Conservation (phyloP, 495 filamentous ascomycete genomes). For the Aspergillus homomorphus region DNA sequence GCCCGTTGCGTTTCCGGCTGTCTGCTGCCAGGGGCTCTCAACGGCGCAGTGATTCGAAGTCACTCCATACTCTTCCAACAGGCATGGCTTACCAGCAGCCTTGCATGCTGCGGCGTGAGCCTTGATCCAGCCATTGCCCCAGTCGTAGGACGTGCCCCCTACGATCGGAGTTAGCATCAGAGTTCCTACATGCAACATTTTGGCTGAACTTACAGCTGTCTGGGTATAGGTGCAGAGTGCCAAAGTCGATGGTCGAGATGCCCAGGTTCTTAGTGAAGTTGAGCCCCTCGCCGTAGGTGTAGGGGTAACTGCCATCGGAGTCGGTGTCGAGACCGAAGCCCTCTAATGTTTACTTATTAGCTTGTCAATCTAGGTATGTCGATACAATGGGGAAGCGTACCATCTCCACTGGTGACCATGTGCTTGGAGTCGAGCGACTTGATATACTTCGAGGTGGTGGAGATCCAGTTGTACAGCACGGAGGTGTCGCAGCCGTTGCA, state of each 20-base stretch:
- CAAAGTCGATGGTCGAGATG: constrained; percentile 61
- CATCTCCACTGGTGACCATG: constrained; percentile 65
- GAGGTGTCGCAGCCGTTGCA: constrained; percentile 59
- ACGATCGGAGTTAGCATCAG: constrained; percentile 7
- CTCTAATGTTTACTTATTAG: constrained; percentile 15
- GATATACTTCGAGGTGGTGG: constrained; percentile 59
- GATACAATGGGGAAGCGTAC: constrained; percentile 4
- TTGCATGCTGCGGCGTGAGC: constrained; percentile 56
- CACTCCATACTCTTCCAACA: constrained; percentile 67
- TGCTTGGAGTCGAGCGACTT: constrained; percentile 63
- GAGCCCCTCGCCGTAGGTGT: constrained; percentile 56
- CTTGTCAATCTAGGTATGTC: neutral
- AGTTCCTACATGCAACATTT: constrained; percentile 31
- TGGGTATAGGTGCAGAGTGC: constrained; percentile 65
- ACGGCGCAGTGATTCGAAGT: constrained; percentile 41
- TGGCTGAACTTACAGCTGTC: constrained; percentile 45
- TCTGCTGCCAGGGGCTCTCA: constrained; percentile 57
- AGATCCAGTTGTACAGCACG: constrained; percentile 60
- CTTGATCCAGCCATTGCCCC: constrained; percentile 57
- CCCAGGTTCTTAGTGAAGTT: constrained; percentile 60
- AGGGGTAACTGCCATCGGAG: constrained; percentile 56
- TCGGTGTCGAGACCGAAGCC: constrained; percentile 40
- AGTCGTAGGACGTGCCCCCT: constrained; percentile 42
- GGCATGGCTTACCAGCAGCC: constrained; percentile 60
- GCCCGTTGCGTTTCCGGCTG: constrained; percentile 47